Evolutionary conservation across 1,139 yeast genomes (phyloP).

Genomic region (Saccharomycopsis hybrid): DNA sequence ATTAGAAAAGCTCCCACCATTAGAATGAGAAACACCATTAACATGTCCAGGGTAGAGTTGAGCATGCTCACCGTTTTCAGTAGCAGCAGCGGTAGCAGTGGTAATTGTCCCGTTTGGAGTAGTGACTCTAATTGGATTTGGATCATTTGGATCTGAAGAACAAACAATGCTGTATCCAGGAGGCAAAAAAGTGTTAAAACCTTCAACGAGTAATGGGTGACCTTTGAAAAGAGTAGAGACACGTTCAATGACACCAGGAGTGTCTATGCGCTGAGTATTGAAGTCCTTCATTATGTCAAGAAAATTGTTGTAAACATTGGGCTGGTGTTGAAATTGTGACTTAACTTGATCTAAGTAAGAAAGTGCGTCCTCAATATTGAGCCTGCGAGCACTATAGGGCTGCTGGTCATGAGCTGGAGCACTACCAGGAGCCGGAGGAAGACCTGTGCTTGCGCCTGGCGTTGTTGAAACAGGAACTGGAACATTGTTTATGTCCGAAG

Average conservation of each 20-base stretch:
- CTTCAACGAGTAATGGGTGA: slow-evolving; percentile 88
- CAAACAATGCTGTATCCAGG: slow-evolving; percentile 96
- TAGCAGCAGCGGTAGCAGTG: background rate
- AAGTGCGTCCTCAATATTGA: slow-evolving; percentile 93
- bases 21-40: background rate
- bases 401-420: too few relatives aligned
- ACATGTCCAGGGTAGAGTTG: background rate
- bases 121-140: slow-evolving; percentile 87
- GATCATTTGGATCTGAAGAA: slow-evolving; percentile 82
- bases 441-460: too few relatives aligned
- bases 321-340: slow-evolving; percentile 83
- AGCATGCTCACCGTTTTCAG: too few relatives aligned
- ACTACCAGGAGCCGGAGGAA: too few relatives aligned
- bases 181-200: slow-evolving; percentile 94
- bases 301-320: slow-evolving; percentile 93
- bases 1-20: slow-evolving; percentile 28
- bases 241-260: slow-evolving; percentile 96
- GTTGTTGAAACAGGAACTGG: too few relatives aligned
- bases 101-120: slow-evolving; percentile 89
- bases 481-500: too few relatives aligned
- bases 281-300: slow-evolving; percentile 98
- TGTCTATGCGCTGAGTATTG: slow-evolving; percentile 91
- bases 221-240: slow-evolving; percentile 89
- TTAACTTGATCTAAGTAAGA: slow-evolving; percentile 94
- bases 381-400: slow-evolving; percentile 22